Conservation (phyloP, 371 early-diverging fungal genomes). For the Apophysomyces ossiformis region DNA sequence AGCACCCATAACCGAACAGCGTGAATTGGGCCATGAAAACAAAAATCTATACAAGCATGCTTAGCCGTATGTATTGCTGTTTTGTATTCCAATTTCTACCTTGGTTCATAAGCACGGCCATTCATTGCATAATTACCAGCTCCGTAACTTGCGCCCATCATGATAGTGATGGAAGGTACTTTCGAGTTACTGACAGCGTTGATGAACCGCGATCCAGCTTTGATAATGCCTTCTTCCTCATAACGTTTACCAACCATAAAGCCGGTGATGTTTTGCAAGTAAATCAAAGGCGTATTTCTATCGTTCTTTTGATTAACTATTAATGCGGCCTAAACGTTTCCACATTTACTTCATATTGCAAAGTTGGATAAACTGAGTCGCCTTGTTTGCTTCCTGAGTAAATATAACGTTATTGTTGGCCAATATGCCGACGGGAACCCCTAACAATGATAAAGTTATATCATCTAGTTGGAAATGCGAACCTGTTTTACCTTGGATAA, state of each 20-base stretch:
- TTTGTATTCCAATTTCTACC: conserved; percentile 28
- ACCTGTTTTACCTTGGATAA: conserved; percentile 54
- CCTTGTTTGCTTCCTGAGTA: conserved; percentile 75
- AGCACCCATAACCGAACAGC: conserved; percentile 80
- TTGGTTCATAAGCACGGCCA: conserved; percentile 75
- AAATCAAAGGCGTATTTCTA: conserved; percentile 69
- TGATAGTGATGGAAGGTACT: conserved; percentile 77
- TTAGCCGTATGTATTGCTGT: background rate
- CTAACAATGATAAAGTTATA: conserved; percentile 15
- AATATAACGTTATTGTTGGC: conserved; percentile 79
- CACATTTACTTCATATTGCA: conserved; percentile 68
- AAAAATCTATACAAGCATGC: conserved; percentile 51
- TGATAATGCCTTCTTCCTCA: conserved; percentile 81
- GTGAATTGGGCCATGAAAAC: conserved; percentile 80
- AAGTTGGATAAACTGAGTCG: conserved; percentile 79
- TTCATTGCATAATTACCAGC: conserved; percentile 87
- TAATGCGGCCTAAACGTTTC: background rate
- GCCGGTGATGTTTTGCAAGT: conserved; percentile 65
- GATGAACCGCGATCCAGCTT: conserved; percentile 78
- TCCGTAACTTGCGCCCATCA: conserved; percentile 80
- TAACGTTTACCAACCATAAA: conserved; percentile 78
- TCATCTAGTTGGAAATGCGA: background rate
- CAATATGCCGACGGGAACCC: conserved; percentile 74
- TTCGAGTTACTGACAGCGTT: conserved; percentile 76
- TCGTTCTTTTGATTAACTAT: background rate